These are phyloP conservation scores for Trichophyton schoenleinii DNA, from an alignment of 2,329 filamentous ascomycete species.

Conservation along the genomic window DNA sequence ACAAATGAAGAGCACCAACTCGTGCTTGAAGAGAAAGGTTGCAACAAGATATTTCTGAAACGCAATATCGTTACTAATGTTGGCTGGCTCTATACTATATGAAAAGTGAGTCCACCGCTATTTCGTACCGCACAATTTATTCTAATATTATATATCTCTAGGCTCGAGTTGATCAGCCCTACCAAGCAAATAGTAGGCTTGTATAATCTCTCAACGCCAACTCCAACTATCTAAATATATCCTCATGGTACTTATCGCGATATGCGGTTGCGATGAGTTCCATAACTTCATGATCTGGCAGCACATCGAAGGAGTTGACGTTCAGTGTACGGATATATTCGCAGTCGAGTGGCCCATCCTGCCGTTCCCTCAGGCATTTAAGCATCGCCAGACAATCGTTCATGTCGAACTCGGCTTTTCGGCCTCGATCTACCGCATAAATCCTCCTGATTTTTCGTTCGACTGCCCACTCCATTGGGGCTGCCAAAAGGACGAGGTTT, in stretches of 20 bases:
- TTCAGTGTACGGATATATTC: conserved; percentile 21
- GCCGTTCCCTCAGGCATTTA: conserved; percentile 16
- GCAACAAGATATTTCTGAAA: conserved; percentile 11
- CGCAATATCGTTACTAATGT: conserved; percentile 16
- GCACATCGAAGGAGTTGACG: conserved; percentile 19
- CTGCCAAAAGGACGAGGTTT: conserved; percentile 21
- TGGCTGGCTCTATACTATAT: conserved; percentile 17
- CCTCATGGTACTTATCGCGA: too few species aligned
- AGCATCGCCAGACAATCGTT: conserved; percentile 22
- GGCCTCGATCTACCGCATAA: conserved; percentile 14
- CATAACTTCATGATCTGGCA: conserved; percentile 14
- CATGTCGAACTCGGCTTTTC: conserved; percentile 20
- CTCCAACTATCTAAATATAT: too few species aligned
- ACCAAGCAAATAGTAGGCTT: too few species aligned
- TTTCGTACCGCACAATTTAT: too few species aligned
- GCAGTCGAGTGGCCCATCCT: conserved; percentile 17
- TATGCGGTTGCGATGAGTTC: too few species aligned
- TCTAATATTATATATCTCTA: too few species aligned
- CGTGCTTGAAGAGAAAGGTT: conserved; percentile 14
- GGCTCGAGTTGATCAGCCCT: too few species aligned
- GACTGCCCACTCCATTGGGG: conserved; percentile 25
- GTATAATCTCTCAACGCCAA: too few species aligned
- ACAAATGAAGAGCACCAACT: conserved; percentile 8
- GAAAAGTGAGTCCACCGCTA: not conserved
- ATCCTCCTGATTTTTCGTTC: conserved; percentile 26